Percentiles rank a stretch among this genome's conserved stretches.
Conservation (phyloP, 179 eudicot genomes). For the Beta corolliflora region DNA sequence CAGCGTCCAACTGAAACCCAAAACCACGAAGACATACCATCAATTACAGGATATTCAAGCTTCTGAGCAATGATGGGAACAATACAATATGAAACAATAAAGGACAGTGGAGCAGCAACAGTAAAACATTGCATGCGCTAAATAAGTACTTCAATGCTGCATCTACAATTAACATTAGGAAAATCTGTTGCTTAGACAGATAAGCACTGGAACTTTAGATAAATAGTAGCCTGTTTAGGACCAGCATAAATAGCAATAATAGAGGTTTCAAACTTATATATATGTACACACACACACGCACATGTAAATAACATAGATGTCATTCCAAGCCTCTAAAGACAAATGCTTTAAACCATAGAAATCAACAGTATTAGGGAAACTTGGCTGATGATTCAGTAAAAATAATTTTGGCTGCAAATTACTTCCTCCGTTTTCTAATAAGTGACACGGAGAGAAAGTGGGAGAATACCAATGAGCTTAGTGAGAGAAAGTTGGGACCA, state of each 20-base stretch:
- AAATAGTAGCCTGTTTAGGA: neutral
- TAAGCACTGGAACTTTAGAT: neutral
- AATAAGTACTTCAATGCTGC: neutral
- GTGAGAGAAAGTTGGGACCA: too few relatives aligned
- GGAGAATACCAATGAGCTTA: too few relatives aligned
- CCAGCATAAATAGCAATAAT: neutral
- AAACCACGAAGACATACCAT: conserved; percentile 9
- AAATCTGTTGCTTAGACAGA: neutral
- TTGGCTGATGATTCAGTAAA: neutral
- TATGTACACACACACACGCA: neutral
- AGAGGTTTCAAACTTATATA: neutral
- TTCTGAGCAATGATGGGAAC: neutral
- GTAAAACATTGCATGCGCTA: neutral
- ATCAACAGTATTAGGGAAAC: neutral
- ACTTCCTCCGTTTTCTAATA: too few relatives aligned
- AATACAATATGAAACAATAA: neutral
- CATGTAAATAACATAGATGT: neutral
- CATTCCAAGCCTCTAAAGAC: neutral
- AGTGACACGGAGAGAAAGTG: too few relatives aligned
- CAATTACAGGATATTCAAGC: neutral
- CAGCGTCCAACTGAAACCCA: conserved; percentile 64
- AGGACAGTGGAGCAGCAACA: neutral
- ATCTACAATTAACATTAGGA: neutral
- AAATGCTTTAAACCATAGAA: neutral
- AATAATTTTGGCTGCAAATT: conserved; percentile 1